Evolutionary conservation across 2,329 filamentous ascomycete genomes (phyloP).

Genomic region (Didymosphaeria variabile): DNA sequence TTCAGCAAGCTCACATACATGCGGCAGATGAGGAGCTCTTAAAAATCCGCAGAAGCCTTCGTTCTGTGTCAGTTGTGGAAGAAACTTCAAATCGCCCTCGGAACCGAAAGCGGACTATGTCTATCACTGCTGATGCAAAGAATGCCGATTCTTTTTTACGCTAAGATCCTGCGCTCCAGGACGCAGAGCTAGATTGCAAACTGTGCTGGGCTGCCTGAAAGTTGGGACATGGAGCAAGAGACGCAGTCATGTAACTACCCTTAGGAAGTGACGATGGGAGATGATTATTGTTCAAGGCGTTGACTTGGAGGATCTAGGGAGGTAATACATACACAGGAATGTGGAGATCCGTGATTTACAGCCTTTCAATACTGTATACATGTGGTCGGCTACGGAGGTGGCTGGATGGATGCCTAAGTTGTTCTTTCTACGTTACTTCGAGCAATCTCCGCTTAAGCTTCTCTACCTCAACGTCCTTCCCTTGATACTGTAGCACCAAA

Average conservation of each 20-base stretch:
- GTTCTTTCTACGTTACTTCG: too few species aligned
- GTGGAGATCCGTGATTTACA: not conserved
- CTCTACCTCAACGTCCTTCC: too few species aligned
- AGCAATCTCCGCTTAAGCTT: too few species aligned
- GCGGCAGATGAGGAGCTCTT: not conserved
- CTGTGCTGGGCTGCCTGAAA: not conserved
- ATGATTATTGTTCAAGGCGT: not conserved
- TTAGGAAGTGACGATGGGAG: not conserved
- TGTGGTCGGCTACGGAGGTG: too few species aligned
- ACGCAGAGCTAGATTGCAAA: not conserved
- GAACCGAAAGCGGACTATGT: not conserved
- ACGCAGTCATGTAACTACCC: not conserved
- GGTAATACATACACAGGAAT: not conserved
- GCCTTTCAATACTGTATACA: not conserved
- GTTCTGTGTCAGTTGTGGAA: not conserved
- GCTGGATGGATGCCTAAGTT: too few species aligned
- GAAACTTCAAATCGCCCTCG: not conserved
- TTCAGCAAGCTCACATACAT: not conserved
- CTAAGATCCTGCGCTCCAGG: not conserved
- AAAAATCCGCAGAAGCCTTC: not conserved
- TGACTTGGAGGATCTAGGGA: not conserved
- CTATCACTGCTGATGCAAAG: not conserved
- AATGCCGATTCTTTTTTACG: not conserved
- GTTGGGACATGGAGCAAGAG: not conserved
- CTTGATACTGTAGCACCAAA: too few species aligned